Evolutionary conservation across 495 filamentous ascomycete genomes (phyloP), one percentile per base, ranked within the genome.

Genomic region (Lepraria neglecta): DNA sequence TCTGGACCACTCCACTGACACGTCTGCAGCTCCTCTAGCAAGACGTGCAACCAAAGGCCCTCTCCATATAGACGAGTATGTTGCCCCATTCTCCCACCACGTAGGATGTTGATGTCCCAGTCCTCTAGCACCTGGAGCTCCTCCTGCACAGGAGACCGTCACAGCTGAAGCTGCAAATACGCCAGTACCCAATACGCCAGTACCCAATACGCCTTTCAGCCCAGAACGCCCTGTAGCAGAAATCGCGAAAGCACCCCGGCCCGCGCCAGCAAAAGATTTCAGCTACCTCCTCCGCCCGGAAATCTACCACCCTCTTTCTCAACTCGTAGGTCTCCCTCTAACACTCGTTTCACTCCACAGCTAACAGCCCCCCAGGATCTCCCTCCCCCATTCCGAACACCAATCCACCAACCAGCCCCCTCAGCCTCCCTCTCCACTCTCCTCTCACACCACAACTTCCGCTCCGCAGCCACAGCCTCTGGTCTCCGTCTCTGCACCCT

Each of bases 211-310:
- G n/a, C 45, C 58, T 42, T 62, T 44, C 43, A 56, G 61, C 59
- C 72, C 35, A 66, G 73, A 42, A 64, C 60, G 50, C 4, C 51
- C 60, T 70, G 72, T 38, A 72, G 75, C 57, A 63, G 60, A 31
- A 64, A 69, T 63, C 59, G 51, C 60, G 19, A 60, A 27, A 56
- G n/a, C 61, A 59, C 66, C 21, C 42, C 43, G 27, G 68, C 74
- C 59, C 58, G 65, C 14, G 65, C 71, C 63, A 69, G 48, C 73
- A 68, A 89, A 88, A 68, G 88, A 95, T 74, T 87, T 94, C 66
- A 83, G 82, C 51, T 92, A 84, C 72, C 83, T 96, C 60, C 80
- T 91, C 21, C 80, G 84, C 40, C 88, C 89, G 3, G 82, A 86
- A 63, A 84, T 89, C 64, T 97, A 87, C 77, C 92, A 94, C 73